Evolutionary conservation across 2,329 filamentous ascomycete genomes (phyloP).

Genomic region (Verticillium alfalfae): DNA sequence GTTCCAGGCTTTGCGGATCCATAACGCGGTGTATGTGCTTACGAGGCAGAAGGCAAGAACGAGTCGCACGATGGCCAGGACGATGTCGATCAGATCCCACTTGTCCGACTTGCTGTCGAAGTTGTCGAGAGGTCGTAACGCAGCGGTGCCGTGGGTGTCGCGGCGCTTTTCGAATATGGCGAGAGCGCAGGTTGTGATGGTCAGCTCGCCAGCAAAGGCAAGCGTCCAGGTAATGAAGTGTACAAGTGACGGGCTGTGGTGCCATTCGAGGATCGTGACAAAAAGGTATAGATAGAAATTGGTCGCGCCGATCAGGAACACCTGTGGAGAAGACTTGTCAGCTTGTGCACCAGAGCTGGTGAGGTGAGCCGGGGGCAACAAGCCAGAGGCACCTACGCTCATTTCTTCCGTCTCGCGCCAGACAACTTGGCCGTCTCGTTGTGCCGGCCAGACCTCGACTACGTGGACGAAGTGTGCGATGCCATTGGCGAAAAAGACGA

Average conservation of each 20-base stretch:
- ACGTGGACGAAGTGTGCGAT: slow-evolving; percentile 33
- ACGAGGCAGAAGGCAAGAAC: slow-evolving; percentile 57
- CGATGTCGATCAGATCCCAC: slow-evolving; percentile 62
- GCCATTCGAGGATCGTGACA: slow-evolving; percentile 80
- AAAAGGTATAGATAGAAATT: slow-evolving; percentile 85
- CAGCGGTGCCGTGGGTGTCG: slow-evolving; percentile 30
- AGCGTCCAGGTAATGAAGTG: slow-evolving; percentile 77
- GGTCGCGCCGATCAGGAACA: slow-evolving; percentile 78
- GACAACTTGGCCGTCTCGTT: slow-evolving; percentile 29
- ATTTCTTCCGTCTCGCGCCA: slow-evolving; percentile 82
- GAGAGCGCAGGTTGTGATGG: slow-evolving; percentile 65
- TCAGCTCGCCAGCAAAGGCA: slow-evolving; percentile 65
- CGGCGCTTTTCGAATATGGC: slow-evolving; percentile 57
- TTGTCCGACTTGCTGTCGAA: slow-evolving; percentile 3
- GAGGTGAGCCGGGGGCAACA: not conserved
- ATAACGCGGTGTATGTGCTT: slow-evolving; percentile 37
- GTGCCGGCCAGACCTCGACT: slow-evolving; percentile 3
- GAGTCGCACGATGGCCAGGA: slow-evolving; percentile 63
- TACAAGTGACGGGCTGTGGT: slow-evolving; percentile 71
- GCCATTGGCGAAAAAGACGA: slow-evolving; percentile 73
- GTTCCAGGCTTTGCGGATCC: slow-evolving; percentile 32
- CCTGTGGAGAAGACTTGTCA: slow-evolving; percentile 40
- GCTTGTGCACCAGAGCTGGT: not conserved
- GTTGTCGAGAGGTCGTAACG: slow-evolving; percentile 16
- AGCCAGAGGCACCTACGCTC: slow-evolving; percentile 51